A percentile compares a stretch with the other conserved stretches of the same genome.
Evolutionary conservation across 2,329 filamentous ascomycete genomes (phyloP).

Genomic region (Trichoderma sp.): DNA sequence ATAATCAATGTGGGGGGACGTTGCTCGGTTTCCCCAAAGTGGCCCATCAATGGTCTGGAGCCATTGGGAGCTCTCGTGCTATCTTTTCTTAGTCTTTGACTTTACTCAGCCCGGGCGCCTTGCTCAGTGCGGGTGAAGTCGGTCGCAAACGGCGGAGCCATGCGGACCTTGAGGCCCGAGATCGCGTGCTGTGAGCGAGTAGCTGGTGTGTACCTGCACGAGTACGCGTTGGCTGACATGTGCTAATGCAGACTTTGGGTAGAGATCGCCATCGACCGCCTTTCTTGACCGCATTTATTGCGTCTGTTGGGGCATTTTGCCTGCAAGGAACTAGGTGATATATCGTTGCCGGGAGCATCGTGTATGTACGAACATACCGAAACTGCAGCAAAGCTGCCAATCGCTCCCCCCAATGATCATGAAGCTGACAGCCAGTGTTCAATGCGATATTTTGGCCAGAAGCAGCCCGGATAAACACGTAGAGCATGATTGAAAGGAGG

Average conservation of each 20-base stretch:
- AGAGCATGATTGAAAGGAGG: not conserved
- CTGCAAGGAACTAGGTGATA: not conserved
- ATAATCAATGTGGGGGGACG: not conserved
- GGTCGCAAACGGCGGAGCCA: not conserved
- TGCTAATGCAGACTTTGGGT: not conserved
- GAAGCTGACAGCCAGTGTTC: not conserved
- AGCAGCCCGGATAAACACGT: not conserved
- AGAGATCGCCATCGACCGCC: slow-evolving; percentile 15
- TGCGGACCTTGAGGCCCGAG: not conserved
- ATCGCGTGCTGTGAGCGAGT: not conserved
- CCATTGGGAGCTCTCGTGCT: not conserved
- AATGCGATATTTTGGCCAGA: not conserved
- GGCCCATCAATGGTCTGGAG: not conserved
- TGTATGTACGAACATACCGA: not conserved
- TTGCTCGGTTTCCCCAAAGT: not conserved
- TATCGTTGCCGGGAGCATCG: not conserved
- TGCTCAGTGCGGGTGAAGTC: not conserved
- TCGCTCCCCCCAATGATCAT: not conserved
- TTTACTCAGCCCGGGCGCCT: not conserved
- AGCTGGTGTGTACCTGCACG: not conserved
- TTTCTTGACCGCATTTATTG: slow-evolving; percentile 15
- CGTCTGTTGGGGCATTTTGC: not conserved
- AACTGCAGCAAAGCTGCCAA: not conserved
- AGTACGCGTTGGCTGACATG: not conserved
- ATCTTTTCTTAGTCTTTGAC: not conserved